Percentiles rank a stretch among this genome's conserved stretches.
phyloP scores from a whole-genome alignment of 2,329 filamentous ascomycete species.

The Sporothrix protearum region DNA sequence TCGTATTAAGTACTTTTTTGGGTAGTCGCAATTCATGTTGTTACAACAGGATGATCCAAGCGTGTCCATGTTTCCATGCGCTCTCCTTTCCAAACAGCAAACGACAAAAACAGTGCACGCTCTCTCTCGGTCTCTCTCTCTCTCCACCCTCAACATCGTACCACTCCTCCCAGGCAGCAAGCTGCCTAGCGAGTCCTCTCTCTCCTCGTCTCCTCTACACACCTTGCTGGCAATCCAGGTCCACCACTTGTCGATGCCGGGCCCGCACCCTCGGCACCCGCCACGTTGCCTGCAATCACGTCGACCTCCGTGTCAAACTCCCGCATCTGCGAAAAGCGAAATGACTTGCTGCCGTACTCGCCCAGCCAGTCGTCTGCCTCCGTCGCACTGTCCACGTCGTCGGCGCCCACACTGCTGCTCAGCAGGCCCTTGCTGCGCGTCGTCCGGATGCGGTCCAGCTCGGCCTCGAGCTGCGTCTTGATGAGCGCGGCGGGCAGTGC shows the following conservation, averaged over 20 bases:
- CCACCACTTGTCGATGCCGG: slow-evolving; percentile 81
- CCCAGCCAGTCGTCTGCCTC: slow-evolving; percentile 85
- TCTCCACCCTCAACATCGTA: neutral
- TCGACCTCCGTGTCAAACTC: slow-evolving; percentile 78
- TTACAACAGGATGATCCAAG: neutral
- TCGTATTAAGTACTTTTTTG: neutral
- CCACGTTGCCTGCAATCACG: slow-evolving; percentile 71
- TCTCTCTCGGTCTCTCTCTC: no score
- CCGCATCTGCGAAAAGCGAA: slow-evolving; percentile 76
- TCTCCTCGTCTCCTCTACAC: slow-evolving; percentile 39
- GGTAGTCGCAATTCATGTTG: neutral
- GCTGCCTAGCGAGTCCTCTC: neutral
- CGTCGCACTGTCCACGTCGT: slow-evolving; percentile 47
- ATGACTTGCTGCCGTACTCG: slow-evolving; percentile 71
- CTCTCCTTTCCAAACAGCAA: neutral
- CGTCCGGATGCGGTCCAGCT: slow-evolving; percentile 72
- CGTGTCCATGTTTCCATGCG: neutral
- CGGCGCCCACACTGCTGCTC: slow-evolving; percentile 71
- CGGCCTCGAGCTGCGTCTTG: slow-evolving; percentile 69
- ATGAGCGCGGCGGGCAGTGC: slow-evolving; percentile 77
- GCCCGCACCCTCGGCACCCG: slow-evolving; percentile 55
- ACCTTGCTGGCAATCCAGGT: slow-evolving; percentile 79
- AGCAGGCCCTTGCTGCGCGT: slow-evolving; percentile 77
- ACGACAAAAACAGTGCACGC: neutral
- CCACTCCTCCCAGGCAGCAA: neutral